Conservation (phyloP, 1,139 yeast species). For the Hansenula sp. region DNA sequence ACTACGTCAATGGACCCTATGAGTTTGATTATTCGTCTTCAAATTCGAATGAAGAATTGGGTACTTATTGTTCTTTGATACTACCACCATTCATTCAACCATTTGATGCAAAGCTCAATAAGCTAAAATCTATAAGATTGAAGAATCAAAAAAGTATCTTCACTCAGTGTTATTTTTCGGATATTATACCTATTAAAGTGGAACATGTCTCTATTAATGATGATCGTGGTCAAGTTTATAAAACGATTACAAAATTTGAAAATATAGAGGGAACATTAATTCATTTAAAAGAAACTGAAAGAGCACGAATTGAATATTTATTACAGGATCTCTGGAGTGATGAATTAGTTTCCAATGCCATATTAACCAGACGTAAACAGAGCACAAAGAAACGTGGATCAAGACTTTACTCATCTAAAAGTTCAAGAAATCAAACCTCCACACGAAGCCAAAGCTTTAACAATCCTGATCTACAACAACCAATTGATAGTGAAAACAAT, state of each 20-base stretch:
- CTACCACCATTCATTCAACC: constrained; percentile 15
- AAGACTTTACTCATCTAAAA: neutral
- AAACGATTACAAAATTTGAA: constrained; percentile 1
- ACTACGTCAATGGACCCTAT: constrained; percentile 39
- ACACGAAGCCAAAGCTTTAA: neutral
- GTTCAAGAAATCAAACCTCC: neutral
- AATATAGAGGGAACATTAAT: constrained; percentile 1
- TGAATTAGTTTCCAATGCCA: constrained; percentile 11
- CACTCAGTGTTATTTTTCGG: constrained; percentile 16
- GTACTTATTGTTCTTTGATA: constrained; percentile 16
- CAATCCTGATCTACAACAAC: neutral
- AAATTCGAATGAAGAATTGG: constrained; percentile 16
- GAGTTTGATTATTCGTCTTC: constrained; percentile 31
- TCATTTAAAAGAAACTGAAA: constrained; percentile 9
- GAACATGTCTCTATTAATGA: constrained; percentile 4
- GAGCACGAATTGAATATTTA: constrained; percentile 11
- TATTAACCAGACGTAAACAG: constrained; percentile 6
- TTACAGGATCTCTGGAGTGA: constrained; percentile 23
- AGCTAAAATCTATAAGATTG: neutral
- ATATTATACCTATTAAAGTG: constrained; percentile 13
- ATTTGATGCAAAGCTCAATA: constrained; percentile 18
- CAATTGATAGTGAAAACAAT: neutral
- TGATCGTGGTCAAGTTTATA: constrained; percentile 7
- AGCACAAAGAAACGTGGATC: neutral
- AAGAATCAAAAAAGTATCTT: constrained; percentile 3